phyloP scores from a whole-genome alignment of 148 eudicot species.

The Persicaria tinctoria region DNA sequence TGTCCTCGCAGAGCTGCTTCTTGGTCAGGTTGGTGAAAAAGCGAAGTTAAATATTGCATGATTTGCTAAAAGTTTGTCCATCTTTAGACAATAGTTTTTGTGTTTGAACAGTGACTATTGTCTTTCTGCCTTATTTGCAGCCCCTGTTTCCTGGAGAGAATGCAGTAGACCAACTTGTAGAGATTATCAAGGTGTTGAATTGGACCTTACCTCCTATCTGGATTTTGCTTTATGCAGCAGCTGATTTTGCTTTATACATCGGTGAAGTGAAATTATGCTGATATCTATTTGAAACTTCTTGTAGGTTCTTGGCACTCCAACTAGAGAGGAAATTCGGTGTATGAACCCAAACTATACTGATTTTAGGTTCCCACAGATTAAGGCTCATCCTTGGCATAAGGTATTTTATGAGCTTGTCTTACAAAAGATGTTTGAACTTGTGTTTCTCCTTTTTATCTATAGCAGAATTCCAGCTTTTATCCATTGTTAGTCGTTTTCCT shows the following conservation, averaged over 20 bases:
- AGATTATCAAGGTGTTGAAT: constrained; percentile 71
- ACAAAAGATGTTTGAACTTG: background rate
- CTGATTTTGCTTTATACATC: background rate
- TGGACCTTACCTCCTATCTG: background rate
- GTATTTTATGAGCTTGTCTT: constrained; percentile 22
- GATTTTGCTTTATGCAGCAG: background rate
- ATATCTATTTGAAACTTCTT: constrained; percentile 11
- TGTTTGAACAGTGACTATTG: background rate
- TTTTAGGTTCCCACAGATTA: constrained; percentile 93
- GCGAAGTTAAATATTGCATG: background rate
- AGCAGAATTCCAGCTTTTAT: background rate
- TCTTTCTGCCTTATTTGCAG: constrained; percentile 23
- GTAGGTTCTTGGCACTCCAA: constrained; percentile 98
- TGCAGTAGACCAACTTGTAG: constrained; percentile 93
- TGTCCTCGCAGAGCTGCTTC: constrained; percentile 77
- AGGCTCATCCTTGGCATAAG: constrained; percentile 99
- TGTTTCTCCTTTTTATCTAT: background rate
- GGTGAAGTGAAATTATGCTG: constrained; percentile 1
- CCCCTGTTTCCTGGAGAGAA: constrained; percentile 84
- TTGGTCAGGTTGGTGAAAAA: constrained; percentile 51
- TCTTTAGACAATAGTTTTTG: background rate
- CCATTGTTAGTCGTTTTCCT: background rate
- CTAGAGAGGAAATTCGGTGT: constrained; percentile 96
- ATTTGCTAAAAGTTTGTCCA: background rate
- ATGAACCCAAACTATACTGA: constrained; percentile 95